Base-by-base conservation (phyloP, 306 rosid species). In the Aeschynomene evenia region DNA sequence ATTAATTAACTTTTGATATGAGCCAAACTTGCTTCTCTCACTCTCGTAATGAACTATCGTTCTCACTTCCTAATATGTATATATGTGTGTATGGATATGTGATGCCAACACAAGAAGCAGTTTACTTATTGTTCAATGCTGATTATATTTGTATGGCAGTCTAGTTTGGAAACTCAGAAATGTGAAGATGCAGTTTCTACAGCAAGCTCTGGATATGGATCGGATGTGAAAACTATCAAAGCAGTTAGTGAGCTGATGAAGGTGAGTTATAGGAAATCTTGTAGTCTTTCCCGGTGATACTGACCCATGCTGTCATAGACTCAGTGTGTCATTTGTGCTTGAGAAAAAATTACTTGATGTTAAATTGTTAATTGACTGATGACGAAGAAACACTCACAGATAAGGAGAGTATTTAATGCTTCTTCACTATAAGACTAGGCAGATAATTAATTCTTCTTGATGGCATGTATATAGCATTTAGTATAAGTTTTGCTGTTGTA, bases 181-280 rank as follows among this genome's bases (percentile, higher is more conserved):
- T 72, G 65, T 77, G 90, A 82, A 31, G 95, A 89, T 55, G 75
- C 64, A 60, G 78, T 63, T 68, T 84, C 94, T 3, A 81, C 80
- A 0, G 49, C 84, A 18, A 86, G 90, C 72, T 90, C 93, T 39
- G 63, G 86, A 22, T 84, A 85, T 26, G 88, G 80, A 72, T 86
- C 82, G 37, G 90, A 87, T 81, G 95, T 73, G 80, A 88, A 80
- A 74, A 81, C 83, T 40, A 56, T 85, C 64, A 84, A 79, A 64
- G 89, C 88, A 33, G 92, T 83, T 84, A 79, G 79, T 74, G 97
- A 84, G 65, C 85, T 82, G 54, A 83, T 82, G 82, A 85, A 79
- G 81, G 90, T 88, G 48, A 53, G 83, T 51, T 72, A 21, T 62
- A 43, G n/a, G 10, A 58, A 9, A 18, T 24, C 20, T 39, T 63